Evolutionary conservation across 176 grass and related monocot genomes (phyloP), one percentile per base, ranked within the genome.

Genomic region (Dactylis glomerata): DNA sequence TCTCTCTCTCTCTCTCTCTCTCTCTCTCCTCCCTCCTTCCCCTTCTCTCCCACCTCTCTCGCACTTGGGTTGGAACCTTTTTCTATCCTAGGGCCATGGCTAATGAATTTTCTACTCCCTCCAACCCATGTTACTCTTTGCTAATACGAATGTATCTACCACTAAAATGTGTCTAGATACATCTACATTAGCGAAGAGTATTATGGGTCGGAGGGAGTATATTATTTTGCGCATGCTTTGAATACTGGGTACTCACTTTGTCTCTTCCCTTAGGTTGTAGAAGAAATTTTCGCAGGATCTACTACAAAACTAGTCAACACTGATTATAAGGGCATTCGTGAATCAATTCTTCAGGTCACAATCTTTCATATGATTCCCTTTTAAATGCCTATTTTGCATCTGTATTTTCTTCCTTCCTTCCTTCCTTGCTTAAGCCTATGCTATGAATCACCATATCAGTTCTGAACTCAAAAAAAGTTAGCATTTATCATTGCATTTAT

Each of bases 331-430:
- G 92, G 79, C 70, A 91, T 90, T 32, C 92, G 89, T 68, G 95
- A 93, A 86, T 90, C 95, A 79, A 91, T 98, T 91, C 89, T 98
- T 76, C 85, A 98, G 95, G 92, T 98, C 61, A 73, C 71, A 76
- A 42, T 63, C 49, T 81, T 84, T 24, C 23, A 6, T 61, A 76
- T 14, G 49, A 38, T 70, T 77, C 47, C 38, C 77, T 81, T 55
- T 27, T 5, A 32, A 79, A 78, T 78, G 36, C 64, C 2, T 54
- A 51, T 66, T 66, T 52, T 74, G 55, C 23, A 51, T 62, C 49
- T 82, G n/a, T 55, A 55, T 64, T 85, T 13, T 61, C 1, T 86
- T 89, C 81, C 69, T 61, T 37, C n/a, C n/a, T n/a, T n/a, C n/a
- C 23, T 85, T 81, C 68, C 41, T 76, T 68, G 31, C 31, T 27